Evolutionary conservation across 371 early-diverging fungal species (phyloP), one percentile per base, ranked within the genome.

Genomic region (Mortierella sp.): DNA sequence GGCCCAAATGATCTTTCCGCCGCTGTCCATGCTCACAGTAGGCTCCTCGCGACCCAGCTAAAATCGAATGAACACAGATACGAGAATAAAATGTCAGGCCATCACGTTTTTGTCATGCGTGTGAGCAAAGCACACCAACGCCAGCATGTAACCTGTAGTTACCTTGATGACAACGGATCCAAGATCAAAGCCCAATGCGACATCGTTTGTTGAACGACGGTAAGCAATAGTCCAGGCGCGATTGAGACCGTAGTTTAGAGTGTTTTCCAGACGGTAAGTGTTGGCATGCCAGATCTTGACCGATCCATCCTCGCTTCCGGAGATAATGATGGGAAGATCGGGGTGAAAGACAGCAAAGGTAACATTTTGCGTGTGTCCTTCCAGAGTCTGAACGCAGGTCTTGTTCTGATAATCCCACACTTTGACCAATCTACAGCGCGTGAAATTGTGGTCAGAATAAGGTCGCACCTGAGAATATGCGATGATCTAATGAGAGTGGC

Each of bases 351-450:
- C 93, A 8, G 97, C 95, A 73, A 96, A 94, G 40, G 96, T 95
- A n/a, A 99, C 97, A 82, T 99, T 99, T 77, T 99, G 97, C 21
- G 96, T 93, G 88, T 99, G 99, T 5, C 99, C 99, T 88, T 98
- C 97, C 61, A 99, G 92, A 2, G 97, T 98, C 80, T 97, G 98
- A 8, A 99, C 97, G 80, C 99, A 98, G 40, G 96, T 96, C 89
- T 98, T 99, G 92, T 97, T 99, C 87, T 99, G 99, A 87, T 99
- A 99, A 90, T 99, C 99, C 99, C 99, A 99, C 44, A 99, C 94
- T 83, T 99, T 98, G 79, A 98, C 96, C 34, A 94, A 78, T 67
- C 93, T 89, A 72, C 40, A 21, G 31, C 24, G 8, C 24, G 44
- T 57, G 28, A 69, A 34, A 43, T 43, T 59, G 31, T 31, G 53